Conservation (phyloP, 2,329 filamentous ascomycete species). For the Cladosporium colombiae region DNA sequence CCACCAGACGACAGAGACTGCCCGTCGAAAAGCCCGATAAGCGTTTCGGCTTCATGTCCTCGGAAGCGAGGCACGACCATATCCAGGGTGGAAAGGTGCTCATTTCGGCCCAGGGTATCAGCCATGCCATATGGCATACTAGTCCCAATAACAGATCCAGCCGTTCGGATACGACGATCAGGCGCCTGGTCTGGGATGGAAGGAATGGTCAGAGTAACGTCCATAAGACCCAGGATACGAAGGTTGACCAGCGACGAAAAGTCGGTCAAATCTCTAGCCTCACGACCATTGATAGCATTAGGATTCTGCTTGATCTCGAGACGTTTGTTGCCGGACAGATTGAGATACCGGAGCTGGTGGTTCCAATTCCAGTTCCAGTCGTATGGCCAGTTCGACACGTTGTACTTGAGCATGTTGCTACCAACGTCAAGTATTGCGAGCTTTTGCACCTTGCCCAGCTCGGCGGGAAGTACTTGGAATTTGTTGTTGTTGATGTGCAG, state of each 20-base stretch:
- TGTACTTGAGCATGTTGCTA: constrained; percentile 95
- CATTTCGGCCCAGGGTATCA: constrained; percentile 86
- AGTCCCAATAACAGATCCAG: constrained; percentile 86
- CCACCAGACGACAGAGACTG: constrained; percentile 85
- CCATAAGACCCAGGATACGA: constrained; percentile 90
- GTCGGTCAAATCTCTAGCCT: constrained; percentile 78
- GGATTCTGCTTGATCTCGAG: constrained; percentile 79
- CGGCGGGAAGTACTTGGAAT: constrained; percentile 93
- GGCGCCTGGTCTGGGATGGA: constrained; percentile 94
- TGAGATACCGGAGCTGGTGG: constrained; percentile 89
- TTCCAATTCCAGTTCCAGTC: constrained; percentile 99
- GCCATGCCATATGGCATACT: constrained; percentile 92
- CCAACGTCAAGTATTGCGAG: constrained; percentile 90
- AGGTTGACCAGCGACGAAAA: constrained; percentile 84
- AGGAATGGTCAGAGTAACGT: constrained; percentile 91
- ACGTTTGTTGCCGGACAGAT: constrained; percentile 93
- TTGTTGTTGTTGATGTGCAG: constrained; percentile 97
- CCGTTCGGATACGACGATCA: constrained; percentile 92
- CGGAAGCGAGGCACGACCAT: constrained; percentile 92
- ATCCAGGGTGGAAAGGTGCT: constrained; percentile 93
- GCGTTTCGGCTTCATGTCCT: constrained; percentile 82
- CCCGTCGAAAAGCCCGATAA: constrained; percentile 95
- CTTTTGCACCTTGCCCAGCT: constrained; percentile 91
- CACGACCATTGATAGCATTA: constrained; percentile 52
- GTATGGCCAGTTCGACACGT: constrained; percentile 97